Conservation (phyloP, 2,329 filamentous ascomycete species). For the Neoscytalidium dimidiatum region DNA sequence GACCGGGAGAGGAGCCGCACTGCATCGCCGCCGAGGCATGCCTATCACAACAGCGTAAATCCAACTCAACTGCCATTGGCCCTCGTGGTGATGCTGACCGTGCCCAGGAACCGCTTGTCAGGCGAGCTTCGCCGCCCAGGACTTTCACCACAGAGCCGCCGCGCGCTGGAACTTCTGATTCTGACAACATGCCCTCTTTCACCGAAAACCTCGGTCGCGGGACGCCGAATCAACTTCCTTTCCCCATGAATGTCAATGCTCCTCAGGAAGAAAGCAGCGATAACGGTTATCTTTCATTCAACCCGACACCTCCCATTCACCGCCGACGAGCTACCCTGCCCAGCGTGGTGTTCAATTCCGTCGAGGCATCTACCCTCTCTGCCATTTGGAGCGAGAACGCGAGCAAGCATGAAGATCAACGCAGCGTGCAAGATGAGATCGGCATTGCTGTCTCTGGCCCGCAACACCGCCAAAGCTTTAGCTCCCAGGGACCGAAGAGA, state of each 20-base stretch:
- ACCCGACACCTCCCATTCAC: conserved; percentile 27
- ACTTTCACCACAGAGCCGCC: neutral
- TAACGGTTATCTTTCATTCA: conserved; percentile 37
- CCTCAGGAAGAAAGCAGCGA: conserved; percentile 26
- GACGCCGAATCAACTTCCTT: conserved; percentile 40
- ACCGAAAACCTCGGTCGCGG: conserved; percentile 34
- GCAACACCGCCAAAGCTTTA: conserved; percentile 21
- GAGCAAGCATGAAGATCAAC: conserved; percentile 33
- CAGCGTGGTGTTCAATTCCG: conserved; percentile 29
- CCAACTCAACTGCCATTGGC: neutral
- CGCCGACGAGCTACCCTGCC: conserved; percentile 39
- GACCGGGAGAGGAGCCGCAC: conserved; percentile 21
- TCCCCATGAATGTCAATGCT: conserved; percentile 44
- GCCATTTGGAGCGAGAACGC: conserved; percentile 27
- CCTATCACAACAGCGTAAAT: conserved; percentile 39
- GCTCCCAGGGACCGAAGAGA: conserved; percentile 21
- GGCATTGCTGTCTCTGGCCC: conserved; percentile 39
- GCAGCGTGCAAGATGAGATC: conserved; percentile 32
- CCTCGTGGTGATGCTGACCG: conserved; percentile 3
- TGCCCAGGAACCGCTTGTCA: conserved; percentile 6
- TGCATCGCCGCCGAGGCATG: conserved; percentile 29
- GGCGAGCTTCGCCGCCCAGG: conserved; percentile 1
- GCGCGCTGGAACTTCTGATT: neutral
- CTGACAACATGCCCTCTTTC: conserved; percentile 21
- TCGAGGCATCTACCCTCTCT: conserved; percentile 31